Evolutionary conservation across 495 filamentous ascomycete species (phyloP), one percentile per base, ranked within the genome.

Genomic region (Mycothermus thermophilus): DNA sequence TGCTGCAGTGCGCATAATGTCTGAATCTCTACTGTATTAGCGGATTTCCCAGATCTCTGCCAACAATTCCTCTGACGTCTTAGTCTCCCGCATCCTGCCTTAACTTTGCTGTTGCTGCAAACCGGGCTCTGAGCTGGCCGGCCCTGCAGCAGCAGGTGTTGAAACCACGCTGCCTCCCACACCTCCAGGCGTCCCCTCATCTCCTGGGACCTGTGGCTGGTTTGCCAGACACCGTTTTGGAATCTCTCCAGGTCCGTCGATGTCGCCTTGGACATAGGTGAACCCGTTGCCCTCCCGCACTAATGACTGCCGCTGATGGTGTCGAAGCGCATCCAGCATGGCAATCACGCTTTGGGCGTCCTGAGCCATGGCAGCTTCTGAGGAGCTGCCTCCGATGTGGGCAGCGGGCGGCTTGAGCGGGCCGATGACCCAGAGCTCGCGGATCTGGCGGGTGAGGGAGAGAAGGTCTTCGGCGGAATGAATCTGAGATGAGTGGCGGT

Each of bases 391-490:
- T n/a, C n/a, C n/a, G n/a, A n/a, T n/a, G n/a, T n/a, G n/a, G n/a
- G n/a, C n/a, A n/a, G n/a, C n/a, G n/a, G n/a, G n/a, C n/a, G n/a
- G n/a, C n/a, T n/a, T 51, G 7, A 64, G 48, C 1, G 59, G 52
- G 3, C 62, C 62, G 17, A 54, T 40, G 20, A 64, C 51, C 62
- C 62, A 66, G 1, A 66, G 51, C 15, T 56, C 50, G 34, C 61
- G 57, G 19, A 66, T 47, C 37, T 56, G 51, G 28, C 61, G 55
- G 22, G 47, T 66, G 2, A 66, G 41, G 3, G 46, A 26, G 4
- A 64, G 47, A 0, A 66, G 51, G 28, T 59, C 56, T 8, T 58
- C 52, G 1, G 43, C 43, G 1, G 44, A 46, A 35, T 60, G 42
- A 33, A 58, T 35, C 46, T 62, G 28, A 30, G 28, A 25, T 34